Base-by-base conservation (phyloP, 2,329 filamentous ascomycete genomes). In the Fusarium papillatum region DNA sequence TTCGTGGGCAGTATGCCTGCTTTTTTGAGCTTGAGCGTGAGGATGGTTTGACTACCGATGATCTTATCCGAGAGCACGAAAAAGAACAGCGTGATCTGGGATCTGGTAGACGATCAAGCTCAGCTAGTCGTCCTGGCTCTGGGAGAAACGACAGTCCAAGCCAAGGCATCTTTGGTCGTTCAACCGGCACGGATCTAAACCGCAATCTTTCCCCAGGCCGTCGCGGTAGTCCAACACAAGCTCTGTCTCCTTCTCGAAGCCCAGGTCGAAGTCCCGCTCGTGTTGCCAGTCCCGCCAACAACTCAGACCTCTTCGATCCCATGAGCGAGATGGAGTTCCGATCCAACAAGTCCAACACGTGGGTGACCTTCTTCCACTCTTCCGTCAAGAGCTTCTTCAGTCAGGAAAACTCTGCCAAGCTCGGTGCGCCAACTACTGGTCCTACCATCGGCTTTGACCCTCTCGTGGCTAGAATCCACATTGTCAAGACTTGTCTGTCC, bases 21-120 rank as follows among this genome's bases (percentile, higher is more conserved):
- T 88, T 88, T 59, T 88, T 88, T 48, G 84, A 83, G 9, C 81
- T 88, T 1, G 82, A 85, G 61, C 81, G 87, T 0, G 85, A 87
- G 39, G 87, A 88, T 57, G 86, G 85, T 1, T 73, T 85, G 13
- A 85, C 85, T 0, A 86, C 85, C 0, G 84, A 86, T 19, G 85
- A 86, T 53, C 75, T 86, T 2, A 79, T 85, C 41, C 84, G 83
- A 19, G 82, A 85, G n/a, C 78, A 82, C 60, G 84, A 86, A 55
- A 77, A 80, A 19, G 78, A 78, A 11, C 80, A 81, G 17, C 79
- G 81, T 0, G 74, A 76, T 16, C 50, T 70, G 0, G 70, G 72
- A 4, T 72, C 72, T 0, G 75, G 77, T 4, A 70, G 72, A 48
- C 62, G 76, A 66, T 75, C 75, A 11, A 80, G 78, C 13, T 80